Evolutionary conservation across 2,329 filamentous ascomycete species (phyloP).

Genomic region (Fusarium albosuccineum): DNA sequence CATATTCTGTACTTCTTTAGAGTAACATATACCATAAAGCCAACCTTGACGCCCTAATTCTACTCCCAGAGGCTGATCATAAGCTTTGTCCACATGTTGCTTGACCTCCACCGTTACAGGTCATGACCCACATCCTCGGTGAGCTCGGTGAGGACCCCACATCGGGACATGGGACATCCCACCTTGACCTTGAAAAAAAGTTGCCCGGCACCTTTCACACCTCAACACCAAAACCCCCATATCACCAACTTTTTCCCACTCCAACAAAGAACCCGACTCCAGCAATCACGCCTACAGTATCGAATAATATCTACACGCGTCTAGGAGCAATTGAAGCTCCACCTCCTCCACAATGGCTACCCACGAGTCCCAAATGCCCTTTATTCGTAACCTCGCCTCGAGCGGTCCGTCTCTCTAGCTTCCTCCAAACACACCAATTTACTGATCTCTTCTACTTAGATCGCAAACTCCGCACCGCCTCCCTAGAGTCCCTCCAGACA

Average conservation of each 20-base stretch:
- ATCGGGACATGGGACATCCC: slow-evolving; percentile 41
- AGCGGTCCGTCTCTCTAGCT: slow-evolving; percentile 72
- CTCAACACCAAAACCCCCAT: slow-evolving; percentile 35
- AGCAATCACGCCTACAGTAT: not conserved
- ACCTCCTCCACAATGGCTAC: slow-evolving; percentile 37
- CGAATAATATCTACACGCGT: rapidly evolving
- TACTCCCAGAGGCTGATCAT: no score
- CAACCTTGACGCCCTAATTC: no score
- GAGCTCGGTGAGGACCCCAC: slow-evolving; percentile 39
- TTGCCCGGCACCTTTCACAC: slow-evolving; percentile 28
- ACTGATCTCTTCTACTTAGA: slow-evolving; percentile 63
- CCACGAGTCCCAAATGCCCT: slow-evolving; percentile 70
- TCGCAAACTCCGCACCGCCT: slow-evolving; percentile 80
- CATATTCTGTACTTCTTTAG: no score
- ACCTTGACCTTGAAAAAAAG: slow-evolving; percentile 46
- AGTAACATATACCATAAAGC: no score
- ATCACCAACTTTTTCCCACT: slow-evolving; percentile 7
- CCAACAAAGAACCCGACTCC: not conserved
- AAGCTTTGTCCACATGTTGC: no score
- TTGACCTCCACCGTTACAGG: no score
- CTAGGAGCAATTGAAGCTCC: slow-evolving; percentile 33
- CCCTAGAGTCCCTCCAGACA: slow-evolving; percentile 79
- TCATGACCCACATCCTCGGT: slow-evolving; percentile 9
- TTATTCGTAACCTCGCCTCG: slow-evolving; percentile 86
- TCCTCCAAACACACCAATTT: not conserved